A percentile compares a stretch with the other conserved stretches of the same genome.
Evolutionary conservation across 2,329 filamentous ascomycete genomes (phyloP).

Genomic region (Tolypocladium album): DNA sequence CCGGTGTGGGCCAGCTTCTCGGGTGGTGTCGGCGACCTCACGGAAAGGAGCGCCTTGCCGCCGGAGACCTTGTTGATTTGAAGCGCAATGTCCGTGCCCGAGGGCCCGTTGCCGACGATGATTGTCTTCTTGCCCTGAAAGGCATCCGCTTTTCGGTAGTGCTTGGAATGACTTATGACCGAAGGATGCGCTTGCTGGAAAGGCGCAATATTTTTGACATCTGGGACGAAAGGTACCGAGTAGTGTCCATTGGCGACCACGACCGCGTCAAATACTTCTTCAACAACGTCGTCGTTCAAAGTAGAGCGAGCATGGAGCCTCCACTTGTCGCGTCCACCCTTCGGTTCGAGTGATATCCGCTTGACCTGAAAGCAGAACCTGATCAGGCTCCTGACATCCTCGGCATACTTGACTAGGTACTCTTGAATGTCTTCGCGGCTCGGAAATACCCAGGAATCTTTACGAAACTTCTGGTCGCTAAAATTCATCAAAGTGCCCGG

Average conservation of each 20-base stretch:
- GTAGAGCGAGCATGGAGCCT: constrained; percentile 43
- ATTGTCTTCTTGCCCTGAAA: constrained; percentile 66
- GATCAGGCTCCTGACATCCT: constrained; percentile 56
- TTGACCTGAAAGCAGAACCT: constrained; percentile 60
- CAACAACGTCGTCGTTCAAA: constrained; percentile 24
- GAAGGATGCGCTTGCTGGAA: constrained; percentile 51
- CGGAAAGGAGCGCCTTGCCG: constrained; percentile 55
- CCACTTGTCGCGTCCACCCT: constrained; percentile 43
- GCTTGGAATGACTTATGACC: constrained; percentile 64
- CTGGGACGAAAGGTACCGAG: constrained; percentile 55
- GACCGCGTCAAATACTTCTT: constrained; percentile 58
- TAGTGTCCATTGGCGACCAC: constrained; percentile 71
- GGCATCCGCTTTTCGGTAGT: constrained; percentile 55
- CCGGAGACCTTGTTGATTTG: constrained; percentile 58
- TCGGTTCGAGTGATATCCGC: constrained; percentile 32
- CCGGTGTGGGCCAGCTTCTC: constrained; percentile 32
- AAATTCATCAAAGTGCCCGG: constrained; percentile 73
- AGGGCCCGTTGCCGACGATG: constrained; percentile 75
- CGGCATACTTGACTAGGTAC: constrained; percentile 65
- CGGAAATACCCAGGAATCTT: constrained; percentile 62
- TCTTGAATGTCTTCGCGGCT: constrained; percentile 56
- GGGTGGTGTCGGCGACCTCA: constrained; percentile 35
- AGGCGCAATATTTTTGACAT: constrained; percentile 44
- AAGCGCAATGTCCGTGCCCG: constrained; percentile 69
- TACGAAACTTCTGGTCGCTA: constrained; percentile 56